Evolutionary conservation across 805 yeast genomes (phyloP), one percentile per base, ranked within the genome.

Genomic region (Sugiyamaella chiloensis): DNA sequence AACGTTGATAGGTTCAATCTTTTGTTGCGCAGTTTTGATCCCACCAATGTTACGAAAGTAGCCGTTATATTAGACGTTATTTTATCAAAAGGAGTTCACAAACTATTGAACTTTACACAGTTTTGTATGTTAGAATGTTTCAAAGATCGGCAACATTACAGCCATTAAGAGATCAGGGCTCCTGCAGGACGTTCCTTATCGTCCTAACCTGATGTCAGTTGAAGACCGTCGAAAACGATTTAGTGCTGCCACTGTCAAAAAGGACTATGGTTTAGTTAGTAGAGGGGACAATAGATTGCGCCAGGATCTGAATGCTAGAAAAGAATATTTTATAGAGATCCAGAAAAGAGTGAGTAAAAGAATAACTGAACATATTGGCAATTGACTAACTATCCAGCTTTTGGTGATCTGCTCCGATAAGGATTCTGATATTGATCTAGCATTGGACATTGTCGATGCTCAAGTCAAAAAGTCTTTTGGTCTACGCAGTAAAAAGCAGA

Each of bases 201-300:
- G n/a, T n/a, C n/a, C n/a, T n/a, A n/a, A n/a, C n/a, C n/a, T n/a
- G n/a, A n/a, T n/a, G n/a, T n/a, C n/a, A n/a, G n/a, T n/a, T n/a
- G n/a, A n/a, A n/a, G n/a, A n/a, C n/a, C n/a, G n/a, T n/a, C n/a
- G n/a, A n/a, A n/a, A n/a, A n/a, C n/a, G n/a, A n/a, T n/a, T n/a
- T n/a, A 36, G 37, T 6, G 29, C 26, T 26, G 42, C 42, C 16
- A 31, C 43, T 3, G 23, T 16, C 23, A 34, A 24, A 8, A 40
- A 44, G 16, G 58, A 58, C 7, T 71, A 69, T 48, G 79, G 79
- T 1, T 66, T 65, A 42, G 58, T 71, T 5, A 73, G 78, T 51
- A 59, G 78, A 30, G 78, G 78, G 1, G 78, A 73, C 46, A 41
- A 45, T 9, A 41, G 58, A 20, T 35, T 51, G 20, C 46, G 40